These are phyloP conservation scores for Neoascochyta sp. DNA, from an alignment of 2,329 filamentous ascomycete genomes.

Conservation along the genomic window DNA sequence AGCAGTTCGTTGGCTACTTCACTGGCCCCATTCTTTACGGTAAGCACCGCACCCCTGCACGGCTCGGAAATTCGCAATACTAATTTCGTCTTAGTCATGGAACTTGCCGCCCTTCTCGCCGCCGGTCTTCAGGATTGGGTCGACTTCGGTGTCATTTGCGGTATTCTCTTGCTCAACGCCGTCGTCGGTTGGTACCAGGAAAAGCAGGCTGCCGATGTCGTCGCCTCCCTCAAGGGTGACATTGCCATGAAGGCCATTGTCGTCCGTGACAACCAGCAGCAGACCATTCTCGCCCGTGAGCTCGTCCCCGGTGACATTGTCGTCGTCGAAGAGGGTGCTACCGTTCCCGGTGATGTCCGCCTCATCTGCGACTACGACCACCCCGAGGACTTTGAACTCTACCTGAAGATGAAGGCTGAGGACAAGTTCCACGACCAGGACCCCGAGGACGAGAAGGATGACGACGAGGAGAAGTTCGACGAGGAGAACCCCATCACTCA, in stretches of 20 bases:
- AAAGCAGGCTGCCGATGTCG: slow-evolving; percentile 70
- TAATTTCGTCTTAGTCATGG: slow-evolving; percentile 58
- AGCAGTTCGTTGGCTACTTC: slow-evolving; percentile 74
- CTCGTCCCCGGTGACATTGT: slow-evolving; percentile 74
- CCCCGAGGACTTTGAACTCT: slow-evolving; percentile 64
- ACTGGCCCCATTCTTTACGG: slow-evolving; percentile 72
- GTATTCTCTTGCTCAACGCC: slow-evolving; percentile 71
- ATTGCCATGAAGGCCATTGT: slow-evolving; percentile 71
- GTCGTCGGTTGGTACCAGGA: slow-evolving; percentile 77
- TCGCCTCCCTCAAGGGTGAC: slow-evolving; percentile 68
- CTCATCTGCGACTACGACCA: slow-evolving; percentile 70
- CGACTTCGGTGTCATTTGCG: slow-evolving; percentile 73
- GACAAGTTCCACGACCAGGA: slow-evolving; percentile 55
- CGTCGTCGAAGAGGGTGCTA: slow-evolving; percentile 67
- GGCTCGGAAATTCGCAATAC: slow-evolving; percentile 7
- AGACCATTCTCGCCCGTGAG: slow-evolving; percentile 69
- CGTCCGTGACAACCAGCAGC: slow-evolving; percentile 63
- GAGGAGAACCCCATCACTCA: slow-evolving; percentile 52
- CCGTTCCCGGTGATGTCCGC: slow-evolving; percentile 65
- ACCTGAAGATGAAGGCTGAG: slow-evolving; percentile 59
- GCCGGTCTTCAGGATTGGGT: slow-evolving; percentile 71
- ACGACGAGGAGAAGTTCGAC: slow-evolving; percentile 58
- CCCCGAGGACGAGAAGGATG: slow-evolving; percentile 59
- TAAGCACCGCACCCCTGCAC: slow-evolving; percentile 44
- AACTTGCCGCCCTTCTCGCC: slow-evolving; percentile 69